Percentiles rank a stretch among this genome's conserved stretches.
phyloP scores from a whole-genome alignment of 2,329 filamentous ascomycete genomes.

The Cryphonectria radicalis region DNA sequence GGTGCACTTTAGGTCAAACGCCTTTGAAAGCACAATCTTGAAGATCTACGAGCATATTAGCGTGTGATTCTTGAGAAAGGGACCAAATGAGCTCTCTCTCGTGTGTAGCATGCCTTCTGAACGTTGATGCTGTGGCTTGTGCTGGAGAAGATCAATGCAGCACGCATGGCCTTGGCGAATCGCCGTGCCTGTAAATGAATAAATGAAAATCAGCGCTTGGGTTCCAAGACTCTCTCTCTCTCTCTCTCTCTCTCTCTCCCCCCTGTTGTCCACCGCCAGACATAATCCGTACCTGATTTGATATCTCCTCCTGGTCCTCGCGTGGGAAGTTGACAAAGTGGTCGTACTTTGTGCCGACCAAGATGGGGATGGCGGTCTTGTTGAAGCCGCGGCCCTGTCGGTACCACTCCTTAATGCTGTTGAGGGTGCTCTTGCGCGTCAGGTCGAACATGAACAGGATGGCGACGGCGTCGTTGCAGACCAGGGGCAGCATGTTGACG shows the following conservation, averaged over 20 bases:
- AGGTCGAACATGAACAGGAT: slow-evolving; percentile 99
- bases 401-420: slow-evolving; percentile 99
- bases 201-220: slow-evolving; percentile 30
- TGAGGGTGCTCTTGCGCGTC: slow-evolving; percentile 95
- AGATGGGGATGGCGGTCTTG: slow-evolving; percentile 98
- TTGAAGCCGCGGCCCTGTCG: slow-evolving; percentile 97
- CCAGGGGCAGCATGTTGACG: slow-evolving; percentile 99
- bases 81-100: neutral
- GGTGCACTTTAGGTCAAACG: slow-evolving; percentile 97
- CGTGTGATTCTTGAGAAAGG: neutral
- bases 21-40: slow-evolving; percentile 98
- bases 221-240: neutral
- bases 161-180: slow-evolving; percentile 98
- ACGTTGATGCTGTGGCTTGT: slow-evolving; percentile 99
- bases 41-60: slow-evolving; percentile 72
- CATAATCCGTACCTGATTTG: slow-evolving; percentile 72
- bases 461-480: slow-evolving; percentile 97
- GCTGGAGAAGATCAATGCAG: slow-evolving; percentile 96
- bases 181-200: slow-evolving; percentile 72
- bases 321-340: slow-evolving; percentile 98
- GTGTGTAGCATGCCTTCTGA: slow-evolving; percentile 71
- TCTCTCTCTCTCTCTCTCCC: neutral
- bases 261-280: slow-evolving; percentile 25
- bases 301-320: slow-evolving; percentile 98
- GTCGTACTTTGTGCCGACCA: slow-evolving; percentile 98